Base-by-base conservation (phyloP, 495 filamentous ascomycete species). In the Terfezia claveryi region DNA sequence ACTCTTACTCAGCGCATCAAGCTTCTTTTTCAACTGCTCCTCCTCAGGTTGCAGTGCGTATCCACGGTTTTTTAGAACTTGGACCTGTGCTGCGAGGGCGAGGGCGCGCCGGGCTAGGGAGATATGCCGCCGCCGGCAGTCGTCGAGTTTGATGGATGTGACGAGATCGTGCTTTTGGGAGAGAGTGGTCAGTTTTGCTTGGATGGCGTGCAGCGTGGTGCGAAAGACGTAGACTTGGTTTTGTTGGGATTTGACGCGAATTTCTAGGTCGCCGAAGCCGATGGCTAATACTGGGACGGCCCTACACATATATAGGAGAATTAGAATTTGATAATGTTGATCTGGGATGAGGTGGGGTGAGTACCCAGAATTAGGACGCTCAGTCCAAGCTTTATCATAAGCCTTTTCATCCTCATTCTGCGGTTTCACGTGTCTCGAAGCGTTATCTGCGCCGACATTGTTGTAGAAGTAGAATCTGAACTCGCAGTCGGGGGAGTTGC, bases 401-500 rank as follows among this genome's bases (percentile, higher is more conserved):
- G 83, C 87, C 37, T 76, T 74, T 23, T 80, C 76, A 67, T 93
- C 81, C 60, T 96, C 91, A 56, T 77, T 71, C 14, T 81, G 71
- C 1, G 75, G 73, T 7, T 88, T 87, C 57, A 80, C 77, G 68
- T 83, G 95, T 69, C 85, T 89, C 4, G 86, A 84, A 8, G 83
- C 82, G 53, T 76, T 71, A 17, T 83, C 78, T 59, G 87, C 79
- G 16, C 80, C 78, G 54, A 94, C 85, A 59, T 81, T 75, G 69
- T 98, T 96, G 72, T 96, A 98, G 66, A 95, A 83, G 66, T 98
- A 96, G 54, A 82, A 72, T 62, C 86, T 81, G 71, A 99, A 92
- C 6, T 76, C 80, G 56, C 85, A 93, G 57, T 77, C 73, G 10
- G 75, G 77, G 62, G 72, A 77, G 8, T 70, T 66, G 1, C 84